Conservation (phyloP, 2,329 filamentous ascomycete genomes). For the Alternaria incomplexa region DNA sequence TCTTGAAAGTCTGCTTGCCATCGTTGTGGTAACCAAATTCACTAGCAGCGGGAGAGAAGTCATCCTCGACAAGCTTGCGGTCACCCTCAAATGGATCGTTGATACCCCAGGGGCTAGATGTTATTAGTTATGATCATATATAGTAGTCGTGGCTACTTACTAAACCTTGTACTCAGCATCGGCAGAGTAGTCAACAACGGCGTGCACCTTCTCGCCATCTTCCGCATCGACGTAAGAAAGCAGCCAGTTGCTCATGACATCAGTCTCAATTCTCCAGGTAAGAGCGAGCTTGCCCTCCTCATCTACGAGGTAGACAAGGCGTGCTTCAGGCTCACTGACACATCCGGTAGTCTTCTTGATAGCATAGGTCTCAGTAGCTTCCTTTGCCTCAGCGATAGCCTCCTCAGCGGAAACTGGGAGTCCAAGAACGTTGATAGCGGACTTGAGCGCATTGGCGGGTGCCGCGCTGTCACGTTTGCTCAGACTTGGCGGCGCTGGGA, state of each 20-base stretch:
- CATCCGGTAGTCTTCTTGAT: conserved; percentile 59
- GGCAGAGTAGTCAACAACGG: conserved; percentile 64
- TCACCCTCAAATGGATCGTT: conserved; percentile 61
- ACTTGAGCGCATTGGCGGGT: conserved; percentile 53
- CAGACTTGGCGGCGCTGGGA: conserved; percentile 48
- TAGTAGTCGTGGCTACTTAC: conserved; percentile 30
- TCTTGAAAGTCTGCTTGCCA: conserved; percentile 57
- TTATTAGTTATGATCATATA: conserved; percentile 4
- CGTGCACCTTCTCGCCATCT: conserved; percentile 56
- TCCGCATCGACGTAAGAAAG: conserved; percentile 63
- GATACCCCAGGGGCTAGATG: conserved; percentile 53
- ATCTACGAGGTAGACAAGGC: conserved; percentile 62
- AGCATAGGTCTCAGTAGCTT: conserved; percentile 48
- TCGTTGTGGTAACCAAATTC: conserved; percentile 62
- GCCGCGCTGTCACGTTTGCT: conserved; percentile 53
- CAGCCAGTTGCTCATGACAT: conserved; percentile 64
- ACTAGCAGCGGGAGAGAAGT: conserved; percentile 56
- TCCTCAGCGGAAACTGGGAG: conserved; percentile 52
- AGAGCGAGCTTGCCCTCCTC: conserved; percentile 56
- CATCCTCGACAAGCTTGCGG: conserved; percentile 55
- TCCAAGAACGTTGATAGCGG: conserved; percentile 48
- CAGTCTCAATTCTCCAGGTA: conserved; percentile 66
- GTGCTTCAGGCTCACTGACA: conserved; percentile 60
- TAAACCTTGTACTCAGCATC: conserved; percentile 64
- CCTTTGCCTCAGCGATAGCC: conserved; percentile 49